Evolutionary conservation across 2,329 filamentous ascomycete species (phyloP), one percentile per base, ranked within the genome.

Genomic region (Colletotrichum spaethianum): DNA sequence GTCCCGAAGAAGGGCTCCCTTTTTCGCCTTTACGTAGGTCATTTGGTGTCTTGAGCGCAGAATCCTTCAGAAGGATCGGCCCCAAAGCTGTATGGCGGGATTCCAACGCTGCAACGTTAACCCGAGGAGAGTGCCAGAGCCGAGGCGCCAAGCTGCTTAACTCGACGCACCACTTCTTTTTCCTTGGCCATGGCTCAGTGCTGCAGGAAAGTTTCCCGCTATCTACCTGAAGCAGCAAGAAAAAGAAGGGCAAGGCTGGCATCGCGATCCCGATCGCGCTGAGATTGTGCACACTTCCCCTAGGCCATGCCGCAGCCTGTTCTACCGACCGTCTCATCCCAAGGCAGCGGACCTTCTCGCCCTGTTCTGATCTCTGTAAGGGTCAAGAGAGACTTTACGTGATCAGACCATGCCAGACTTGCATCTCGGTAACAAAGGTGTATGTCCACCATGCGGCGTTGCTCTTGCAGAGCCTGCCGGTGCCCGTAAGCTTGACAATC

Each of bases 91-190:
- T 53, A 46, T 60, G 62, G 40, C 38, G 23, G 46, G 26, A 55
- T 55, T 20, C 28, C 28, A 23, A 42, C 63, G 31, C 55, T 67
- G 63, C 48, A 70, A 61, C 63, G 62, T 61, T 67, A 57, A 63
- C 63, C 63, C 48, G 67, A 70, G 42, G n/a, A 26, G 48, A 46
- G 20, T 36, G 55, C 4, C n/a, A 12, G 46, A 12, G n/a, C 12
- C 26, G n/a, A 26, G 46, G 11, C n/a, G n/a, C 46, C 46, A 48
- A 48, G 46, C 20, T 48, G 44, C 20, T 23, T n/a, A 23, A 46
- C 12, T n/a, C 20, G n/a, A 26, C 6, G n/a, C 1, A 23, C n/a
- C 18, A 26, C 46, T 48, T 48, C 5, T 46, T 48, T 14, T 26
- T 12, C n/a, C 2, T 48, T n/a, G 44, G 5, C n/a, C 44, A 20